These are phyloP conservation scores for Zychaea mexicana DNA, from an alignment of 371 early-diverging fungal genomes.

Conservation along the genomic window DNA sequence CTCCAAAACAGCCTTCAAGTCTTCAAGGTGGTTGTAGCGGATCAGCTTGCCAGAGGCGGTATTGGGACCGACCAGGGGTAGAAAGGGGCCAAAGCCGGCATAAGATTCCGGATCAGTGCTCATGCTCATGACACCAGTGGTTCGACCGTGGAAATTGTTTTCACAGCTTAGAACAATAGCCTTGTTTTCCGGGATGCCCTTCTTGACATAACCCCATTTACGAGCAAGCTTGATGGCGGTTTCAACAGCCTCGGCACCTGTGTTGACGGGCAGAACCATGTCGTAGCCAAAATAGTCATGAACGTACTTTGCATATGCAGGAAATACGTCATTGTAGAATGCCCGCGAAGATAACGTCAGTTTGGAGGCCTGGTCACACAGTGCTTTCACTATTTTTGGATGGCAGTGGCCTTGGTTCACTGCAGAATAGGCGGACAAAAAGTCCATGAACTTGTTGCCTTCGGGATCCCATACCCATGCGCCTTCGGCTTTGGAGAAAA, in stretches of 20 bases:
- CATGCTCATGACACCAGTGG: conserved; percentile 95
- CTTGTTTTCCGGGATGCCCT: conserved; percentile 82
- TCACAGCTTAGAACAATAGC: conserved; percentile 86
- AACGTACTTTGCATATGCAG: conserved; percentile 87
- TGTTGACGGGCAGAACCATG: conserved; percentile 98
- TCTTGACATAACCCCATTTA: conserved; percentile 95
- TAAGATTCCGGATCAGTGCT: conserved; percentile 91
- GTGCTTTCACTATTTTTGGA: conserved; percentile 92
- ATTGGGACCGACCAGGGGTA: conserved; percentile 83
- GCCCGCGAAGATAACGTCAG: conserved; percentile 92
- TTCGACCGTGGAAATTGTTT: conserved; percentile 98
- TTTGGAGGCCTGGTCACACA: conserved; percentile 86
- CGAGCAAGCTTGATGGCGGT: conserved; percentile 98
- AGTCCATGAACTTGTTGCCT: conserved; percentile 94
- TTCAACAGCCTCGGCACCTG: conserved; percentile 98
- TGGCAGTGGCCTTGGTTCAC: conserved; percentile 98
- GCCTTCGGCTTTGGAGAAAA: conserved; percentile 89
- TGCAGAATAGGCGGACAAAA: conserved; percentile 95
- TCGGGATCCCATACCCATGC: conserved; percentile 96
- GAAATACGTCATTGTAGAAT: conserved; percentile 95
- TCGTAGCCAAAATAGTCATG: conserved; percentile 95
- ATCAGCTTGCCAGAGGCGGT: conserved; percentile 52
- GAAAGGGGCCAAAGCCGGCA: conserved; percentile 90
- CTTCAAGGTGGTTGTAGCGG: conserved; percentile 85
- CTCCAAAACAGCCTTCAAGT: conserved; percentile 85